Base-by-base conservation (phyloP, 2,329 filamentous ascomycete genomes). In the Ophiostoma pallidulum region DNA sequence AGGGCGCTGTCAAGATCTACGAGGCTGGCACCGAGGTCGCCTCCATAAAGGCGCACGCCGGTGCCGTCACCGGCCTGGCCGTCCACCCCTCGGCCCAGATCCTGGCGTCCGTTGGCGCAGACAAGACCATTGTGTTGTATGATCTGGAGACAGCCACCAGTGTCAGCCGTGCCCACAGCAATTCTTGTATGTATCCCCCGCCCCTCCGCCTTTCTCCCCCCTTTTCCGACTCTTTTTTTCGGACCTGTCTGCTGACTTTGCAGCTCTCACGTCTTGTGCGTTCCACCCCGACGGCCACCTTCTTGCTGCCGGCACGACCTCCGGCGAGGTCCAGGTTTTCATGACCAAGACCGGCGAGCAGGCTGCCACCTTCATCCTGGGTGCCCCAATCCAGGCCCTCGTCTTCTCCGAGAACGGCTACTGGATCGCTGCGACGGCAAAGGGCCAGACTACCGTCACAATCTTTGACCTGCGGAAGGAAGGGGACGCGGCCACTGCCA, bases 201-300 rank as follows among this genome's bases (percentile, higher is more conserved):
- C 18, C 2, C 14, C n/a, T 16, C 20, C 4, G 20, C 20, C 10
- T 18, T 22, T 13, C 22, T 28, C 32, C 2, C 9, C 55, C 38
- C 29, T 10, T 31, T 3, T 20, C 42, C 32, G 13, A 35, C 9
- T 33, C 45, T 22, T n/a, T n/a, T 5, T 18, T 54, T 43, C 10
- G 2, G 24, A 28, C 24, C 24, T 35, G 10, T 6, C 32, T 13
- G 6, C 37, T 13, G 3, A 7, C 13, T 2, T 4, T n/a, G n/a
- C 28, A 85, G 86, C 82, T 51, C 71, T 94, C 39, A 86, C 84
- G 1, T 78, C 82, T 43, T 85, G 82, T 54, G 78, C 84, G 29
- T 97, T 98, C 74, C 92, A 98, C 63, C 92, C 94, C 7, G 92
- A 98, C 61, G 92, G 92, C n/a, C 87, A 96, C 62, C 75, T 98